Evolutionary conservation across 2,329 filamentous ascomycete genomes (phyloP), one percentile per base, ranked within the genome.

Genomic region (Lasiodiplodia gonubiensis): DNA sequence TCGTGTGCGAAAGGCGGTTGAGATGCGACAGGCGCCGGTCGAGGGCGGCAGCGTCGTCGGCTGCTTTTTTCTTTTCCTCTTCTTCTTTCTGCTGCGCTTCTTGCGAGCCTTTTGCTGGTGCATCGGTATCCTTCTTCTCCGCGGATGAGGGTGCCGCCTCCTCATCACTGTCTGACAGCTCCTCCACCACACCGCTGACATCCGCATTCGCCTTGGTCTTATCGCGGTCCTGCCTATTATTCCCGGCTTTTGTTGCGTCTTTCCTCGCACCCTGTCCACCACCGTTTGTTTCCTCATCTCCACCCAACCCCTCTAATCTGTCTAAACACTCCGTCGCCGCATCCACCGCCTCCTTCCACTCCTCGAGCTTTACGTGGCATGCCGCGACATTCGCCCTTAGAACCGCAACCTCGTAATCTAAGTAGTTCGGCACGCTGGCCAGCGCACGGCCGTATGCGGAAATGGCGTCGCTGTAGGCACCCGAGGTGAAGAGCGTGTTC

Each of bases 381-480:
- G 94, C 94, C 1, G 94, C 87, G 71, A 97, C 90, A 81, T 98
- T 98, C 76, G 91, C 93, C 68, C 90, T 88, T 6, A 98, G 84
- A 11, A 98, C 92, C 30, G 94, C 93, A 70, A 94, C 85, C 72
- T 97, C 93, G 80, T 92, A 97, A 76, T 94, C 89, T 30, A 97
- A 86, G 76, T 97, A 96, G 70, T 88, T 89, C 2, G 94, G 94
- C 74, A 92, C 94, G 8, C 89, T 86, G 14, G 88, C 85, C 3
- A 96, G 84, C 25, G 95, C 94, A 71, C 90, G 88, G 74, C 93
- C 90, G 80, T 98, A 98, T 69, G 87, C 90, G 71, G 89, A 86
- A 70, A 98, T 90, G 49, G 94, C 94, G 70, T 90, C 88, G 67
- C 90, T 86, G 79, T 91, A 95, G 69, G 89, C 87, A 51, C 87